Conservation (phyloP, 2,329 filamentous ascomycete genomes). For the Paraconiothyrium sp. region DNA sequence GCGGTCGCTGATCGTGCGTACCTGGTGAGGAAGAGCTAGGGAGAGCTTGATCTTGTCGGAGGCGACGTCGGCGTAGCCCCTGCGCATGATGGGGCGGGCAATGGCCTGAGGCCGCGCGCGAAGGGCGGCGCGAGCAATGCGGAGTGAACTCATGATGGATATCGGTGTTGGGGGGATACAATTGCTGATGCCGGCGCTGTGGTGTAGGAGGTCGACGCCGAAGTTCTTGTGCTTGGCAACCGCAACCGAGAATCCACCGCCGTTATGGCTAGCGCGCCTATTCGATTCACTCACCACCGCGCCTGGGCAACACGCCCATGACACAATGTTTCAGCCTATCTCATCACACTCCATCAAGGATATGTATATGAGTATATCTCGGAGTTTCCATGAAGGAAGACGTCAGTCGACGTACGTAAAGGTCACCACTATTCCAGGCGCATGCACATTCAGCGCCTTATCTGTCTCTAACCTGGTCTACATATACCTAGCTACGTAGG, state of each 20-base stretch:
- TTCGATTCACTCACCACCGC: background rate
- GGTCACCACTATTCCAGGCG: too few relatives aligned
- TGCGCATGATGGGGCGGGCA: constrained; percentile 79
- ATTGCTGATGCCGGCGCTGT: constrained; percentile 46
- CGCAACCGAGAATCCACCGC: constrained; percentile 16
- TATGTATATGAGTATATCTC: too few relatives aligned
- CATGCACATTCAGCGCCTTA: too few relatives aligned
- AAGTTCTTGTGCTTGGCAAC: constrained; percentile 33
- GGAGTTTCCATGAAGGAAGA: too few relatives aligned
- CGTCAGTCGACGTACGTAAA: too few relatives aligned
- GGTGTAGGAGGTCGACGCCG: constrained; percentile 35
- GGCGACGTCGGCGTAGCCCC: constrained; percentile 78
- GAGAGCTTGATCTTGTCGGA: constrained; percentile 88
- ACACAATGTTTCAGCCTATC: too few relatives aligned
- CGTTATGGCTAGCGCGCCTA: constrained; percentile 10
- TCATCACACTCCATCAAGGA: too few relatives aligned
- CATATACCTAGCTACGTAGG: too few relatives aligned
- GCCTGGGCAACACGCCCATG: too few relatives aligned
- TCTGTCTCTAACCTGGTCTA: too few relatives aligned
- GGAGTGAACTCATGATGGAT: constrained; percentile 86
- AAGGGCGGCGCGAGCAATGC: constrained; percentile 89
- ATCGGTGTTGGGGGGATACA: constrained; percentile 48
- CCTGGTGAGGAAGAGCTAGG: constrained; percentile 97
- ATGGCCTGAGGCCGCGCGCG: constrained; percentile 79
- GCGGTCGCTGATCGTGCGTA: constrained; percentile 62